Conservation (phyloP, 1,284 basidiomycete species). For the Ceratobasidium sp. region DNA sequence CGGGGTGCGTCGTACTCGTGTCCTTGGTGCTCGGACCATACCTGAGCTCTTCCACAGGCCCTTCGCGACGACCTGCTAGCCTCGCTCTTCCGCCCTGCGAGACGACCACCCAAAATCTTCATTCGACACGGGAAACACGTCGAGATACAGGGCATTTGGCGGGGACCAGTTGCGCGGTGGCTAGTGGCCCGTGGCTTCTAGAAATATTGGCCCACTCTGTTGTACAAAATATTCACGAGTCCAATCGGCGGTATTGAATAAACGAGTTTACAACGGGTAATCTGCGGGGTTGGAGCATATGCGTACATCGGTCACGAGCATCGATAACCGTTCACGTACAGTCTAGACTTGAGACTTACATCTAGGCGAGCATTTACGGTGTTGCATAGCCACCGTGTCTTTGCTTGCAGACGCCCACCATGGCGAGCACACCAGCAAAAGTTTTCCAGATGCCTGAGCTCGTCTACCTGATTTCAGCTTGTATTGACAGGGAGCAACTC, state of each 20-base stretch:
- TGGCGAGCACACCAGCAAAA: not conserved
- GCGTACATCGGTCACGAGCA: not conserved
- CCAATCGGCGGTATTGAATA: too few species aligned
- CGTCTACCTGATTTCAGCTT: not conserved
- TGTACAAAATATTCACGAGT: too few species aligned
- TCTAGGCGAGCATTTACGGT: too few species aligned
- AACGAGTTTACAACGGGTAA: too few species aligned
- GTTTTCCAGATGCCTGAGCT: not conserved
- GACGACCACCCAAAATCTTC: constrained; percentile 19
- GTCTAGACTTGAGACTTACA: too few species aligned
- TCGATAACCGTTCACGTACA: not conserved
- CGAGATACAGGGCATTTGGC: constrained; percentile 32
- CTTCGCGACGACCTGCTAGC: constrained; percentile 29
- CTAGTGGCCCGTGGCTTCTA: constrained; percentile 27
- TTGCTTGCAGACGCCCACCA: not conserved
- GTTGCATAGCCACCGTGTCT: too few species aligned
- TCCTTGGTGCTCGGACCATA: not conserved
- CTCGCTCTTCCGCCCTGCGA: constrained; percentile 20
- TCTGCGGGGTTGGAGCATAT: too few species aligned
- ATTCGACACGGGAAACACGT: constrained; percentile 40
- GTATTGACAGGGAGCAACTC: not conserved
- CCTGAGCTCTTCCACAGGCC: constrained; percentile 3
- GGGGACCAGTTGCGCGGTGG: constrained; percentile 24
- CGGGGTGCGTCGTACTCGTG: constrained; percentile 18
- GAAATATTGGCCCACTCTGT: not conserved